Evolutionary conservation across 108 stramenopile genomes (phyloP), one percentile per base, ranked within the genome.

Genomic region (Cylindrotheca fusiformis): DNA sequence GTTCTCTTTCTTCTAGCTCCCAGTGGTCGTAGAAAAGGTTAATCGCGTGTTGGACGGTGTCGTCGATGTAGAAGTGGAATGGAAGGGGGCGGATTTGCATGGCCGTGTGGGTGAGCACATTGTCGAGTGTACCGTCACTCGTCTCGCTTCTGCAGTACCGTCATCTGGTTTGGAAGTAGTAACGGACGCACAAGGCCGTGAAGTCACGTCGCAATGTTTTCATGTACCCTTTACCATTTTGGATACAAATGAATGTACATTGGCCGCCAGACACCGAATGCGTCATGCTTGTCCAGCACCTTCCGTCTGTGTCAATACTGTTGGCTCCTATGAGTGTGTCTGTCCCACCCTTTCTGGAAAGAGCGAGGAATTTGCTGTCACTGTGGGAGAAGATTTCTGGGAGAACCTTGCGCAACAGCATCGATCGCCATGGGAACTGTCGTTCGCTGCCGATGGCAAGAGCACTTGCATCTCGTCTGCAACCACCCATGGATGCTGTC

Each of bases 241-340:
- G 41, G 96, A 97, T 72, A 91, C 89, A 6, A 67, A 97, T 58
- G 96, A 97, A 74, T 97, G 96, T 53, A 52, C 63, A 24, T 74
- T 94, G 17, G 86, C 89, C 0, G 32, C 12, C 5, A 61, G 66
- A 4, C 86, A 91, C 78, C 50, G 68, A 47, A 90, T 95, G 93
- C 60, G 74, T 0, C 94, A 95, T 66, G 57, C 61, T 50, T 97
- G 94, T 68, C 79, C 71, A 25, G 48, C 60, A 12, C 77, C 87
- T 28, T 69, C 87, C 8, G 41, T 81, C 0, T 96, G 95, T 65
- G 72, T 89, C 68, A 96, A 96, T 63, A 96, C 93, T 41, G 56
- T 84, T 51, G 95, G 95, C 48, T 87, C 89, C 29, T 96, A 96
- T 63, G 92, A 94, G 65, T 96, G 95, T 67, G 52, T 86, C 47